phyloP scores from a whole-genome alignment of 2,329 filamentous ascomycete species.

The Alternaria triticina region DNA sequence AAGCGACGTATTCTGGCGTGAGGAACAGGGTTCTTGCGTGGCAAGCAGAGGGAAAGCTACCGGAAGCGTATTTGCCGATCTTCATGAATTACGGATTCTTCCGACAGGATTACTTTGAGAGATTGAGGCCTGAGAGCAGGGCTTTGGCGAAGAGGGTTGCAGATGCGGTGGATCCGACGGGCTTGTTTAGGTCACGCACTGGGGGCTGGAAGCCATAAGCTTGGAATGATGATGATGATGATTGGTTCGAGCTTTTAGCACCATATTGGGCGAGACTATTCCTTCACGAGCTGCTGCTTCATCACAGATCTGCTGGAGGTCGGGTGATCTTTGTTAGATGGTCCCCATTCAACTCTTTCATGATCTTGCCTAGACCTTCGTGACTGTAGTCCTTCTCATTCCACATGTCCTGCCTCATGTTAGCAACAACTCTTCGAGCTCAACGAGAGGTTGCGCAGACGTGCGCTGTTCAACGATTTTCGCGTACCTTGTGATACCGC shows the following conservation, averaged over 20 bases:
- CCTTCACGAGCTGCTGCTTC: not conserved
- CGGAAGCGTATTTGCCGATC: conserved; percentile 52
- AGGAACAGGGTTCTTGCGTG: conserved; percentile 45
- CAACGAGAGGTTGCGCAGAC: not conserved
- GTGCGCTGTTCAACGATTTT: not conserved
- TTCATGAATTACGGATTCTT: conserved; percentile 58
- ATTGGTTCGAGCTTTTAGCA: not conserved
- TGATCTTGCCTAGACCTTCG: conserved; percentile 58
- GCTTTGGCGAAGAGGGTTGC: conserved; percentile 47
- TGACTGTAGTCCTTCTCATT: conserved; percentile 66
- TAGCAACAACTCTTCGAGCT: not conserved
- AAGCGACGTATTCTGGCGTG: conserved; percentile 49
- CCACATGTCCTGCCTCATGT: conserved; percentile 57
- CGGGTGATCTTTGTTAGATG: conserved; percentile 53
- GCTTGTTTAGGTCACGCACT: conserved; percentile 51
- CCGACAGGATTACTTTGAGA: conserved; percentile 55
- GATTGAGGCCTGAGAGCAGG: conserved; percentile 42
- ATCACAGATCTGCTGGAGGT: conserved; percentile 39
- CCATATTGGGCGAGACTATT: not conserved
- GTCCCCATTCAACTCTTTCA: conserved; percentile 59
- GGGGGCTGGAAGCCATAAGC: conserved; percentile 50
- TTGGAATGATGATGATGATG: not conserved
- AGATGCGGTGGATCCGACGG: conserved; percentile 50
- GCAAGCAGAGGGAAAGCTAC: conserved; percentile 48
- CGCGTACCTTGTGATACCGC: conserved; percentile 58